Percentiles rank a stretch among this genome's conserved stretches.
Conservation (phyloP, 805 yeast genomes). For the Yarrowia sp. region DNA sequence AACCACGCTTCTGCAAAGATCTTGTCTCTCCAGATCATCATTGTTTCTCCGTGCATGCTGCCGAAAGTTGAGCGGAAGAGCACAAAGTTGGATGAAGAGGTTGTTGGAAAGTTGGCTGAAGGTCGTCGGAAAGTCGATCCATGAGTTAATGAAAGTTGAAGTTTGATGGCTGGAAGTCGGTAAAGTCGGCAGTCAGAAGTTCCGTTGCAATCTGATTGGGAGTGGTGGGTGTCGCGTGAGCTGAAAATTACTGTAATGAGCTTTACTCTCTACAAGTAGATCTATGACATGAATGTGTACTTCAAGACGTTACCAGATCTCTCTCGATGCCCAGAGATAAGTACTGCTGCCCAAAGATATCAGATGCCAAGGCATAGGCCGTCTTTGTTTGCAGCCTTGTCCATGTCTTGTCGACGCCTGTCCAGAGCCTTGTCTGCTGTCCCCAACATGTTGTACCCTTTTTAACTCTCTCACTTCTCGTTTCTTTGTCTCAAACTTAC, state of each 20-base stretch:
- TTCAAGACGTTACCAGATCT: too few species aligned
- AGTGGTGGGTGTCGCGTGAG: too few species aligned
- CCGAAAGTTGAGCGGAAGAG: background rate
- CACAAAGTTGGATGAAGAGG: background rate
- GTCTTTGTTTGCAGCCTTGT: too few species aligned
- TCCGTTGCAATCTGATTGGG: background rate
- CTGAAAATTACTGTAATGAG: too few species aligned
- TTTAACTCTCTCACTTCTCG: background rate
- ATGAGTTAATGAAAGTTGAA: too few species aligned
- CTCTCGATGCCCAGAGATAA: background rate
- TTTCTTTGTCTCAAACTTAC: conserved; percentile 22
- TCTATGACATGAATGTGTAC: too few species aligned
- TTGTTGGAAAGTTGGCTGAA: background rate
- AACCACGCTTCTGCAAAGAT: too few species aligned
- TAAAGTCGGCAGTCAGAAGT: background rate
- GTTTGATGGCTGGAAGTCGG: too few species aligned
- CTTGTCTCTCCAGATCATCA: too few species aligned
- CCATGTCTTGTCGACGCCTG: background rate
- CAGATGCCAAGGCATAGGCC: conserved; percentile 9
- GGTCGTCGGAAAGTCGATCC: too few species aligned
- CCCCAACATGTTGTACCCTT: background rate
- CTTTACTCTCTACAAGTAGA: too few species aligned
- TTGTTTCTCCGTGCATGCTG: background rate
- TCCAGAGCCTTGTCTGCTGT: background rate
- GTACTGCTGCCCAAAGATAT: background rate